Evolutionary conservation across 805 yeast genomes (phyloP).

Genomic region (Debaryomyces tyrocola): DNA sequence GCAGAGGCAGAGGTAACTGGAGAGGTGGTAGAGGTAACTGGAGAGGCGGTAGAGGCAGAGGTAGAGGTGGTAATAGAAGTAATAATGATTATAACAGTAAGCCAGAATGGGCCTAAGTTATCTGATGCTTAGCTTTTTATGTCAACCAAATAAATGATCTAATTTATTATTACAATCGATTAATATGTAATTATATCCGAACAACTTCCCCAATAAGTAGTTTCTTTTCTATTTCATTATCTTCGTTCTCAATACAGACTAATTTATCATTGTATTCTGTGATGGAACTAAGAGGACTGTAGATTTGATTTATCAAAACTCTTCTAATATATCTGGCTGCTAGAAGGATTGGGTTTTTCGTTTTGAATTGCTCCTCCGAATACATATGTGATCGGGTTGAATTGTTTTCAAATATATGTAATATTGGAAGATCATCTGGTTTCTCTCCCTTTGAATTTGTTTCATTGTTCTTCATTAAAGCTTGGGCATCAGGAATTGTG

Average conservation of each 20-base stretch:
- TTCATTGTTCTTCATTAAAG: constrained; percentile 4
- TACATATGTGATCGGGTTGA: constrained; percentile 23
- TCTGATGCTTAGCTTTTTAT: not conserved
- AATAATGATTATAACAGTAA: constrained; percentile 14
- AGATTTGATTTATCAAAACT: constrained; percentile 22
- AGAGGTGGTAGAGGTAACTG: constrained; percentile 16
- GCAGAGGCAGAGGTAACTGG: constrained; percentile 27
- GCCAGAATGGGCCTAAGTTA: constrained; percentile 32
- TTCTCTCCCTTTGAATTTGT: not conserved
- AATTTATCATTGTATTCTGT: constrained; percentile 21
- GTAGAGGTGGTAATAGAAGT: constrained; percentile 12
- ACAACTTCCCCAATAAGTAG: constrained; percentile 27
- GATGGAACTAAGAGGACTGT: constrained; percentile 24
- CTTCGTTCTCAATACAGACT: constrained; percentile 18
- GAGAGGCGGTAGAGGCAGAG: constrained; percentile 19
- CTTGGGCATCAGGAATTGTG: constrained; percentile 17
- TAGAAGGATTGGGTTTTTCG: constrained; percentile 15
- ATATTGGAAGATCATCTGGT: constrained; percentile 16
- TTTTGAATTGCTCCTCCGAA: constrained; percentile 9
- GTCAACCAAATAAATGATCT: not conserved
- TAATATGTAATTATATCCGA: constrained; percentile 14
- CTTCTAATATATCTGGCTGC: constrained; percentile 14
- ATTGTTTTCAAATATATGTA: constrained; percentile 32
- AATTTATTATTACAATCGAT: too few species aligned
- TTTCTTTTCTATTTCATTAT: constrained; percentile 21